A percentile compares a stretch with the other conserved stretches of the same genome.
Evolutionary conservation across 1,284 basidiomycete species (phyloP).

Genomic region (Apiotrichum brassicae): DNA sequence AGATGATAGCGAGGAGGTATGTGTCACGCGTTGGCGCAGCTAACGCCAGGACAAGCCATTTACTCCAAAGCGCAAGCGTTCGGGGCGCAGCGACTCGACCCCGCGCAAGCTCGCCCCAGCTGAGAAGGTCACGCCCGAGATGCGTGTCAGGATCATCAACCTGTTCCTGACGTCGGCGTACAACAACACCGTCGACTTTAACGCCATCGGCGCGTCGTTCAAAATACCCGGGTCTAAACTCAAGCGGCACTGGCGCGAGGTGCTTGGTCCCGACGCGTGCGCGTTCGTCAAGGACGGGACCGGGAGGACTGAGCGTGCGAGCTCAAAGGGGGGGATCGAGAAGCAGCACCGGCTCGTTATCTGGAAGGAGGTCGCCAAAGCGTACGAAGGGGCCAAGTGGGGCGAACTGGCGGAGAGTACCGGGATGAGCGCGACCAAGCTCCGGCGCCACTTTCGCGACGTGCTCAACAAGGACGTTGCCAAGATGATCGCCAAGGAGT

Average conservation of each 20-base stretch:
- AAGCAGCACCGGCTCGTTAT: slow-evolving; percentile 7
- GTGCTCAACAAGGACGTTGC: slow-evolving; percentile 27
- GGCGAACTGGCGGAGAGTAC: slow-evolving; percentile 1
- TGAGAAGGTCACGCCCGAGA: slow-evolving; percentile 18
- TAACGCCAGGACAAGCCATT: too few species aligned
- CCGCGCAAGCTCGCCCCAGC: slow-evolving; percentile 16
- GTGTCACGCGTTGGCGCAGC: too few species aligned
- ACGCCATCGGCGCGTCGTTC: not conserved
- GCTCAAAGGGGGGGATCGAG: slow-evolving; percentile 11
- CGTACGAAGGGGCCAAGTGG: slow-evolving; percentile 15
- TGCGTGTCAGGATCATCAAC: slow-evolving; percentile 21
- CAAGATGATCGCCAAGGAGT: not conserved
- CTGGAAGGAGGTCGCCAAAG: slow-evolving; percentile 18
- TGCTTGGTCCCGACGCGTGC: slow-evolving; percentile 22
- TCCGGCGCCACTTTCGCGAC: slow-evolving; percentile 31
- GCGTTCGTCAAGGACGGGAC: slow-evolving; percentile 2
- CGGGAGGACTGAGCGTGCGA: not conserved
- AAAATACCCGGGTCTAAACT: slow-evolving; percentile 15
- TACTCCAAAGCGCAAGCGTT: not conserved
- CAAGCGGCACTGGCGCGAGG: slow-evolving; percentile 32
- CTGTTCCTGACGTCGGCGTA: slow-evolving; percentile 13
- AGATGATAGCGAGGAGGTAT: too few species aligned
- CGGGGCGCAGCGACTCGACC: not conserved
- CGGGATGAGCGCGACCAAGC: slow-evolving; percentile 19
- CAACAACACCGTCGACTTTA: slow-evolving; percentile 16